Percentiles rank a stretch among this genome's conserved stretches.
These are phyloP conservation scores for Entomortierella chlamydospora DNA, from an alignment of 192 early-diverging fungal genomes.

Conservation along the genomic window DNA sequence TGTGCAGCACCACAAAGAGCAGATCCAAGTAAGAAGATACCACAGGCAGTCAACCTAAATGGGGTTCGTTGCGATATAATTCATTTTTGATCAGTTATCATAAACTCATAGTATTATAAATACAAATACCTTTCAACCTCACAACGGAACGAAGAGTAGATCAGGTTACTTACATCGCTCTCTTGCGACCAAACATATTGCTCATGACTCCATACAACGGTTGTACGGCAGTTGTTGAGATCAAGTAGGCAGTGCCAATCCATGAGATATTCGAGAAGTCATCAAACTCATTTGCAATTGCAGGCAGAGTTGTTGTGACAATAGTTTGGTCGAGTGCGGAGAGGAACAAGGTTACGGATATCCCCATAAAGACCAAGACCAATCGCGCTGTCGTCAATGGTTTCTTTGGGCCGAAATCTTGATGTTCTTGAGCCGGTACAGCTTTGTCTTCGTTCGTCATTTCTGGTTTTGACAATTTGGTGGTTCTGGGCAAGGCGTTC, in stretches of 20 bases:
- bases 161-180: constrained; percentile 8
- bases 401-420: constrained; percentile 9
- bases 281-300: constrained; percentile 60
- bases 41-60: constrained; percentile 1
- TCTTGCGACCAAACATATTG: constrained; percentile 2
- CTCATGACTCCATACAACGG: neutral
- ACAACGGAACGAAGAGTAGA: no score
- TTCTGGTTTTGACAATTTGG: neutral
- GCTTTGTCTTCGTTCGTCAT: neutral
- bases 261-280: constrained; percentile 68
- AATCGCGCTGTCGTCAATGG: neutral
- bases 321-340: constrained; percentile 65
- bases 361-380: constrained; percentile 5
- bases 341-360: constrained; percentile 57
- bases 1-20: constrained; percentile 66
- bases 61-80: neutral
- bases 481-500: neutral
- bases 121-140: no score
- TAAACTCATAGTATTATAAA: no score
- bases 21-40: constrained; percentile 71
- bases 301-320: constrained; percentile 62
- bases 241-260: constrained; percentile 74
- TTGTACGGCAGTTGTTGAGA: constrained; percentile 44
- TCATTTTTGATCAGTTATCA: no score
- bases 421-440: neutral